Conservation (phyloP, 352 stramenopile genomes). For the Thalassiosira delicatula region DNA sequence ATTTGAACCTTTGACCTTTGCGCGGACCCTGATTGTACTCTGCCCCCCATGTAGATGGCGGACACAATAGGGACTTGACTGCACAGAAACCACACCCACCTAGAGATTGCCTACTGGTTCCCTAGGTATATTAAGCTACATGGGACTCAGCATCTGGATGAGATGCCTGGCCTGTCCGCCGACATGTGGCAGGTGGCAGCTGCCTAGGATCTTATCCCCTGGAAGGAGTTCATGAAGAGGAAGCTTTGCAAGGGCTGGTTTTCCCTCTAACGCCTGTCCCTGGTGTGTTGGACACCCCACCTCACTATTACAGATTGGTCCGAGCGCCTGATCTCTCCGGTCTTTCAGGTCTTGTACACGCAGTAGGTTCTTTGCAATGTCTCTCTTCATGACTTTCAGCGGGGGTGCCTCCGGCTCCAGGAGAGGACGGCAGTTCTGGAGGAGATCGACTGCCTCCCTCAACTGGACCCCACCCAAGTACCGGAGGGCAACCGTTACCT, state of each 20-base stretch:
- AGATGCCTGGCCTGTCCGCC: too few species aligned
- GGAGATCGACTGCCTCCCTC: neutral
- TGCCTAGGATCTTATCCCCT: constrained; percentile 10
- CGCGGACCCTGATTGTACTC: neutral
- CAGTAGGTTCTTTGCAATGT: constrained; percentile 30
- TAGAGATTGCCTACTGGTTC: constrained; percentile 2
- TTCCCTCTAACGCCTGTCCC: neutral
- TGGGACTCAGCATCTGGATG: too few species aligned
- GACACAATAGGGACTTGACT: neutral
- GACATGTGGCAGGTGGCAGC: neutral
- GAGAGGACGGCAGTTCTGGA: neutral
- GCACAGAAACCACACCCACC: constrained; percentile 9
- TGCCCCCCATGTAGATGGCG: neutral
- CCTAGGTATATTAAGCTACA: too few species aligned
- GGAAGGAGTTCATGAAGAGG: constrained; percentile 4
- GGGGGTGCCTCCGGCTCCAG: neutral
- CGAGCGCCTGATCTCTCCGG: neutral
- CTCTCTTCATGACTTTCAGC: constrained; percentile 5
- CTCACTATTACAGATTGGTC: constrained; percentile 7
- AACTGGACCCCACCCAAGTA: neutral
- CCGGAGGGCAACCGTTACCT: constrained; percentile 11
- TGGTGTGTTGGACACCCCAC: neutral
- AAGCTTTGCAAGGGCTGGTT: neutral
- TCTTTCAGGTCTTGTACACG: constrained; percentile 21
- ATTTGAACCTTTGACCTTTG: too few species aligned